Conservation (phyloP, 495 filamentous ascomycete genomes). For the Delitschia confertaspora region DNA sequence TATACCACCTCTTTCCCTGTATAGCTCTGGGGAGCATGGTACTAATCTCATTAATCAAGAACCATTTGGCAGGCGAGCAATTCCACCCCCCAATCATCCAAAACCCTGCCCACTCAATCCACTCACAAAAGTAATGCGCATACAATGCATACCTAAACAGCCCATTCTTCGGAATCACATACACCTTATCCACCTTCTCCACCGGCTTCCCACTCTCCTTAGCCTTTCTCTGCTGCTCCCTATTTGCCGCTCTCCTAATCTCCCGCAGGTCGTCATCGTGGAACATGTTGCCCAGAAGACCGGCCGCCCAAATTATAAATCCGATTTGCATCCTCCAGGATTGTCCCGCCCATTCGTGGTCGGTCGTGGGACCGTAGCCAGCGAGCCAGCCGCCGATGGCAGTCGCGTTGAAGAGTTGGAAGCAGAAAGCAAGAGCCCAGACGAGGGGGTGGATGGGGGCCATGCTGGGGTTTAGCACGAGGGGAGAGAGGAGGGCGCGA, state of each 20-base stretch:
- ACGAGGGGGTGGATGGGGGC: constrained; percentile 65
- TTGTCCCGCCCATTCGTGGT: constrained; percentile 47
- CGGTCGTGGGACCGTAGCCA: constrained; percentile 60
- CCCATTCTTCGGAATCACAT: constrained; percentile 75
- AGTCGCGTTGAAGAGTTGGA: constrained; percentile 72
- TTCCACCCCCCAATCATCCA: constrained; percentile 54
- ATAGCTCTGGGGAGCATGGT: constrained; percentile 88
- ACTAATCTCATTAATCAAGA: constrained; percentile 75
- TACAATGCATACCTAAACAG: constrained; percentile 76
- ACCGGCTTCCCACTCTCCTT: constrained; percentile 33
- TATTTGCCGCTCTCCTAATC: constrained; percentile 56
- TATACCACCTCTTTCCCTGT: constrained; percentile 78
- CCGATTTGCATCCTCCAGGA: constrained; percentile 46
- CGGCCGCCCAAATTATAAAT: constrained; percentile 53
- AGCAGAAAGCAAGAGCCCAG: constrained; percentile 50
- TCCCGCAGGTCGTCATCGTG: constrained; percentile 72
- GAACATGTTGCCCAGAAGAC: constrained; percentile 72
- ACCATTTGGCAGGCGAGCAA: constrained; percentile 63
- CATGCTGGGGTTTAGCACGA: constrained; percentile 77
- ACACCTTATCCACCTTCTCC: constrained; percentile 63
- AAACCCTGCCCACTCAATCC: constrained; percentile 92
- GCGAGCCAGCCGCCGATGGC: constrained; percentile 72
- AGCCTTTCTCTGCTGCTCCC: constrained; percentile 39
- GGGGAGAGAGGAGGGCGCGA: constrained; percentile 72
- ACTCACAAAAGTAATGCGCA: constrained; percentile 91